Conservation (phyloP, 495 filamentous ascomycete genomes). For the Stereocaulon alpinum region DNA sequence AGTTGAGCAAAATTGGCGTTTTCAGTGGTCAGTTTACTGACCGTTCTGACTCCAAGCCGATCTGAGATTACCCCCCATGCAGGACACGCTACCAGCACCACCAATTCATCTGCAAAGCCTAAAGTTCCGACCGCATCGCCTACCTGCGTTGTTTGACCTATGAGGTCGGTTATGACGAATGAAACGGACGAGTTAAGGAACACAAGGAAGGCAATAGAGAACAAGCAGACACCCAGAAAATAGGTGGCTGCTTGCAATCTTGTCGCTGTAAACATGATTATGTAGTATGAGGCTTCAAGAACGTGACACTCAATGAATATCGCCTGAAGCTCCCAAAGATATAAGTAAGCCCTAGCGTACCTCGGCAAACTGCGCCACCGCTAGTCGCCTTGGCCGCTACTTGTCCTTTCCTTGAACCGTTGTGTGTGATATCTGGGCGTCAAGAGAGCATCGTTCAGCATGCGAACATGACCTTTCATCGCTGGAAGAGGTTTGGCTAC, state of each 20-base stretch:
- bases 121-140: constrained; percentile 88
- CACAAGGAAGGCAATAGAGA: constrained; percentile 93
- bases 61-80: constrained; percentile 89
- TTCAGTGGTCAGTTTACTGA: constrained; percentile 24
- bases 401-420: background rate
- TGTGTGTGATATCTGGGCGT: background rate
- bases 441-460: background rate
- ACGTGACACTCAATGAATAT: background rate
- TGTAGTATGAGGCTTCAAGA: background rate
- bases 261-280: constrained; percentile 48
- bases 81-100: constrained; percentile 84
- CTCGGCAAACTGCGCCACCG: background rate
- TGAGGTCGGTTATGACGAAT: constrained; percentile 86
- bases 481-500: background rate
- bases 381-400: constrained; percentile 4
- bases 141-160: constrained; percentile 64
- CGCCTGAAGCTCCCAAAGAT: background rate
- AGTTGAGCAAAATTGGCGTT: background rate
- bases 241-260: constrained; percentile 72
- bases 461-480: constrained; percentile 1
- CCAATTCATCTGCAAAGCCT: constrained; percentile 89
- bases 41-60: constrained; percentile 67
- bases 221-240: constrained; percentile 78
- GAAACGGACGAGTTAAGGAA: constrained; percentile 91
- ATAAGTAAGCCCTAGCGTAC: background rate